A percentile compares a stretch with the other conserved stretches of the same genome.
Conservation (phyloP, 768 basidiomycete species). For the Candolleomyces aberdarensis region DNA sequence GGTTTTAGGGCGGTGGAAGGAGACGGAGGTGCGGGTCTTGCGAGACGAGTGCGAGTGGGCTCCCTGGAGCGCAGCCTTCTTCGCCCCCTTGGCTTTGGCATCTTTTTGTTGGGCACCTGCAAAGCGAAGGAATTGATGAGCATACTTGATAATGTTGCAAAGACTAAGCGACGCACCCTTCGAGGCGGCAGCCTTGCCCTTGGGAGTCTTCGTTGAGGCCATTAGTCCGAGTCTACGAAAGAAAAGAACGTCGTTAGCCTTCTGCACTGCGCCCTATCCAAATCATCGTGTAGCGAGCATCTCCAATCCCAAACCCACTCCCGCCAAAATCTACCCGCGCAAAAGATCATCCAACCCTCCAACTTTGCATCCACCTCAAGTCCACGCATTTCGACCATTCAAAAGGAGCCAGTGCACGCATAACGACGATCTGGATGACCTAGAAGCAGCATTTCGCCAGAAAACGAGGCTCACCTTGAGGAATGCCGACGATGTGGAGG, state of each 20-base stretch:
- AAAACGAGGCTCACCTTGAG: slow-evolving; percentile 24
- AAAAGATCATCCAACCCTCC: slow-evolving; percentile 15
- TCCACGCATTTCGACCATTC: slow-evolving; percentile 3
- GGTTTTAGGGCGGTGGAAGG: slow-evolving; percentile 97
- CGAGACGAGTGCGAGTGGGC: slow-evolving; percentile 70
- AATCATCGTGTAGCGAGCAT: background rate
- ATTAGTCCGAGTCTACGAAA: slow-evolving; percentile 32
- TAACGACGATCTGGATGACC: background rate
- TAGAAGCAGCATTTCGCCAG: slow-evolving; percentile 5
- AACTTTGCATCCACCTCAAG: slow-evolving; percentile 17
- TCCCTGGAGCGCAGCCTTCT: slow-evolving; percentile 94
- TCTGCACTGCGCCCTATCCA: background rate
- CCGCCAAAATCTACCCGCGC: slow-evolving; percentile 1
- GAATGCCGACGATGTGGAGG: slow-evolving; percentile 18
- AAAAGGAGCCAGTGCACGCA: background rate
- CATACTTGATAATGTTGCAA: background rate
- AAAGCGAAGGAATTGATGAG: slow-evolving; percentile 10
- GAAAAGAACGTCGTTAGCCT: slow-evolving; percentile 8
- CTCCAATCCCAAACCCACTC: slow-evolving; percentile 5
- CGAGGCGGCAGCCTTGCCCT: slow-evolving; percentile 58
- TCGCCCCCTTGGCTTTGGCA: slow-evolving; percentile 86
- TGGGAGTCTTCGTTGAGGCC: slow-evolving; percentile 68
- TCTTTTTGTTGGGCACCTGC: slow-evolving; percentile 40
- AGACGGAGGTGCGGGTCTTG: slow-evolving; percentile 81
- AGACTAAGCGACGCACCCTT: slow-evolving; percentile 24